Conservation (phyloP, 768 basidiomycete genomes). For the Rhodotorula diobovata region DNA sequence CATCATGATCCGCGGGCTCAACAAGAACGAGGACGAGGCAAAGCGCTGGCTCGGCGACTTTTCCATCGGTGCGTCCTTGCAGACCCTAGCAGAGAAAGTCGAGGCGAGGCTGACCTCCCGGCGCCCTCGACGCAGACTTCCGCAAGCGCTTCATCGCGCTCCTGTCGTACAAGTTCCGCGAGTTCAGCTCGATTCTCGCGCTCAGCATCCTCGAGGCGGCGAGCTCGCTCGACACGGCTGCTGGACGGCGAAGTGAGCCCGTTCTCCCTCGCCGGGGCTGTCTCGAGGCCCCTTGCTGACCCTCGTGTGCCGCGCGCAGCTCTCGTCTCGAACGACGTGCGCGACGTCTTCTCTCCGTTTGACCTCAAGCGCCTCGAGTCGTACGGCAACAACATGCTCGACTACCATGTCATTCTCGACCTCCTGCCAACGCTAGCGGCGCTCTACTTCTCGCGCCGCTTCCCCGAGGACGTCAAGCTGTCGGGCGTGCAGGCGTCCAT, state of each 20-base stretch:
- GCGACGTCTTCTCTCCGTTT: slow-evolving; percentile 73
- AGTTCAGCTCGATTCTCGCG: slow-evolving; percentile 81
- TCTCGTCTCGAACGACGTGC: slow-evolving; percentile 55
- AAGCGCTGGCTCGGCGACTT: slow-evolving; percentile 84
- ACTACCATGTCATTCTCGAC: slow-evolving; percentile 93
- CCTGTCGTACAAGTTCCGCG: slow-evolving; percentile 89
- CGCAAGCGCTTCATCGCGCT: slow-evolving; percentile 79
- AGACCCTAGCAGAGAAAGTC: not conserved
- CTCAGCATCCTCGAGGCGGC: slow-evolving; percentile 83
- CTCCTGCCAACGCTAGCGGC: slow-evolving; percentile 72
- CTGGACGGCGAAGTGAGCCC: slow-evolving; percentile 21
- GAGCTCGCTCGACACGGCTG: slow-evolving; percentile 50
- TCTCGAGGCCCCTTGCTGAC: slow-evolving; percentile 48
- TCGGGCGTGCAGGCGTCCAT: slow-evolving; percentile 90
- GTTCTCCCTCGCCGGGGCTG: not conserved
- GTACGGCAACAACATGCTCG: slow-evolving; percentile 84
- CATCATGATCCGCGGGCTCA: slow-evolving; percentile 82
- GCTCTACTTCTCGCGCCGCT: slow-evolving; percentile 71
- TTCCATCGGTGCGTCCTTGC: slow-evolving; percentile 50
- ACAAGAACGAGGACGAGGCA: slow-evolving; percentile 58
- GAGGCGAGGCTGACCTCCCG: not conserved
- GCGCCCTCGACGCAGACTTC: slow-evolving; percentile 62
- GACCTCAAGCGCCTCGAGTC: slow-evolving; percentile 93
- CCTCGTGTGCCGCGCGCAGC: slow-evolving; percentile 52
- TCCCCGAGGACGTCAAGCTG: slow-evolving; percentile 61